Base-by-base conservation (phyloP, 768 basidiomycete genomes). In the Bullera alba region DNA sequence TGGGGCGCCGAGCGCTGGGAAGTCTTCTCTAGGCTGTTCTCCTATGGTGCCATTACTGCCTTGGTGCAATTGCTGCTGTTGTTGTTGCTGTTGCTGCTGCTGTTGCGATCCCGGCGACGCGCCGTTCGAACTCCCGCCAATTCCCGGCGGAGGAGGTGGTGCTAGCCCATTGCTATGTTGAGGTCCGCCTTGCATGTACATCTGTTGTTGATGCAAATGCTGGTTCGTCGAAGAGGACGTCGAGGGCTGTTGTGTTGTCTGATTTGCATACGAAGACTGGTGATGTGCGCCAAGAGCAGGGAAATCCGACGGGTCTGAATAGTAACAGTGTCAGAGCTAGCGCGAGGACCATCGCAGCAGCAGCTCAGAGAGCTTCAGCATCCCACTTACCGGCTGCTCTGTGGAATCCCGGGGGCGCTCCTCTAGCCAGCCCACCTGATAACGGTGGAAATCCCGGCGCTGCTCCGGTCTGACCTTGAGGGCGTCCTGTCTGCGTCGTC, bases 261-360 rank as follows among this genome's bases (percentile, higher is more conserved):
- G 63, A 6, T 58, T 56, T 56, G 67, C 61, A 46, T 69, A 65
- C 12, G 61, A 56, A 10, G 53, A 42, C 27, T 28, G 61, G 51
- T 12, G 43, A 42, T 60, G 58, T 28, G 66, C 53, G 37, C 60
- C 60, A 15, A 71, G 55, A 15, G 68, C 70, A 42, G 70, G 70
- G 39, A 72, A 72, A 37, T 72, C 70, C 41, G 55, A 67, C 21
- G 62, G 53, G 44, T 72, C 68, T 63, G 51, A 22, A n/a, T 14
- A 0, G 12, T 46, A 46, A 46, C 22, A 37, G 17, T 16, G 19
- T 46, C 27, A 19, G 19, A 15, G 22, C n/a, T 10, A 44, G 23
- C n/a, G n/a, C 23, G 14, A 25, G 25, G 19, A 30, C 17, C 16
- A 30, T 16, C 32, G 5, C 12, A 32, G 5, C 16, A 21, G 19